Base-by-base conservation (phyloP, 768 basidiomycete species). In the Rhodotorula graminis region DNA sequence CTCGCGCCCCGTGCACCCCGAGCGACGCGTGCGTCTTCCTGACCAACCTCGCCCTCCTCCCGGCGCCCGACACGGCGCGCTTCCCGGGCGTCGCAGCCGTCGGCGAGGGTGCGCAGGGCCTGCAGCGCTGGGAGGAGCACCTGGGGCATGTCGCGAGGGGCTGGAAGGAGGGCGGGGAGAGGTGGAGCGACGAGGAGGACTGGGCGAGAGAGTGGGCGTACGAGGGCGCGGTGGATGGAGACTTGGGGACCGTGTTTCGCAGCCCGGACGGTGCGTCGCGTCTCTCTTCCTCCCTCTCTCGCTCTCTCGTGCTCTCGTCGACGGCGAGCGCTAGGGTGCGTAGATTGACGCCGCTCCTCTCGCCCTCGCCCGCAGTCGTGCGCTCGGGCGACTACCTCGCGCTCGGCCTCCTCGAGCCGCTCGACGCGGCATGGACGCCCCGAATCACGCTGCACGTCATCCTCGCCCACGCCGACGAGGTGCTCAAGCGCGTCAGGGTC, bases 21-120 rank as follows among this genome's bases (percentile, higher is more conserved):
- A 11, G 19, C 50, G 61, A 61, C 47, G 33, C 69, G 15, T 74
- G 70, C 65, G 15, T 71, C 63, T 78, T 78, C 70, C 19, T 72
- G 23, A 70, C 76, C 29, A 78, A 78, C 66, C 27, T 77, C 40
- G n/a, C 60, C 4, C 69, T 64, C 19, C 72, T 77, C 9, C 72
- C 75, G 0, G 65, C 76, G 18, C 73, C 74, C 0, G 74, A 74
- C 58, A 53, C 72, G 9, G 55, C 60, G 1, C 65, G 69, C 2
- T 74, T 72, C 59, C 72, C 70, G 1, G 70, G 69, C 2, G 65
- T 69, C 0, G 29, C 64, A 3, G 23, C 33, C 14, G 50, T 61
- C 6, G 14, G 14, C 44, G 44, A 46, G 14, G 37, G 37, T 9
- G 37, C 37, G 31, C 40, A 29, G n/a, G 44, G 33, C 11, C 21